phyloP scores from a whole-genome alignment of 495 filamentous ascomycete genomes.

The Annulohypoxylon bovei region DNA sequence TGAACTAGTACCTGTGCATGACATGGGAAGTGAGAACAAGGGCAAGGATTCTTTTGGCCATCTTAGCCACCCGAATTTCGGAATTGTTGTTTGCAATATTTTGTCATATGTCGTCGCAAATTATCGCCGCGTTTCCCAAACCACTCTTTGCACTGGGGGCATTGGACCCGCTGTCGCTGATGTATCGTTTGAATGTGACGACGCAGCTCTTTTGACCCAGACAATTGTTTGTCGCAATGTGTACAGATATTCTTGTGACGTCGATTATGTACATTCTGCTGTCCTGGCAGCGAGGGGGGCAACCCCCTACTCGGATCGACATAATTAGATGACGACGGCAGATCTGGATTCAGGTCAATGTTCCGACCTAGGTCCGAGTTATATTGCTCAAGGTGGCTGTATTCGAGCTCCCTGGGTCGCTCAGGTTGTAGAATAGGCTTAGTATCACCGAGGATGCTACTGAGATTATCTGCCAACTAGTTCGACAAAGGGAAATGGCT shows the following conservation, averaged over 20 bases:
- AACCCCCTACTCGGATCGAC: neutral
- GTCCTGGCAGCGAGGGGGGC: neutral
- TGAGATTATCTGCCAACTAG: constrained; percentile 16
- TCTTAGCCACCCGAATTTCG: neutral
- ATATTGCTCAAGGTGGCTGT: neutral
- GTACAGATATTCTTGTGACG: constrained; percentile 15
- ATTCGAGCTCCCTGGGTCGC: neutral
- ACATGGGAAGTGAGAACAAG: too few species aligned
- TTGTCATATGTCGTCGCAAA: constrained; percentile 22
- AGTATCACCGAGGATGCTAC: neutral
- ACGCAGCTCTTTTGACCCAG: constrained; percentile 19
- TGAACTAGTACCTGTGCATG: too few species aligned
- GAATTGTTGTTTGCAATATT: constrained; percentile 6
- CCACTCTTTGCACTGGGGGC: constrained; percentile 9
- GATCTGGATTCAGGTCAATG: neutral
- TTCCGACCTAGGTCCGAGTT: neutral
- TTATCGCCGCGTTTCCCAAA: constrained; percentile 19
- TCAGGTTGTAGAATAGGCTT: neutral
- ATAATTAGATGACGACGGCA: neutral
- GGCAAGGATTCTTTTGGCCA: too few species aligned
- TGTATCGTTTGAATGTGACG: constrained; percentile 26
- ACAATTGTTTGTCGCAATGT: constrained; percentile 13
- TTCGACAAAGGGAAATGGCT: constrained; percentile 16
- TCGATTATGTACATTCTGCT: constrained; percentile 7
- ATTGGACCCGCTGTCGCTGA: constrained; percentile 10